Conservation (phyloP, 2,329 filamentous ascomycete genomes). For the Aureobasidium vineae region DNA sequence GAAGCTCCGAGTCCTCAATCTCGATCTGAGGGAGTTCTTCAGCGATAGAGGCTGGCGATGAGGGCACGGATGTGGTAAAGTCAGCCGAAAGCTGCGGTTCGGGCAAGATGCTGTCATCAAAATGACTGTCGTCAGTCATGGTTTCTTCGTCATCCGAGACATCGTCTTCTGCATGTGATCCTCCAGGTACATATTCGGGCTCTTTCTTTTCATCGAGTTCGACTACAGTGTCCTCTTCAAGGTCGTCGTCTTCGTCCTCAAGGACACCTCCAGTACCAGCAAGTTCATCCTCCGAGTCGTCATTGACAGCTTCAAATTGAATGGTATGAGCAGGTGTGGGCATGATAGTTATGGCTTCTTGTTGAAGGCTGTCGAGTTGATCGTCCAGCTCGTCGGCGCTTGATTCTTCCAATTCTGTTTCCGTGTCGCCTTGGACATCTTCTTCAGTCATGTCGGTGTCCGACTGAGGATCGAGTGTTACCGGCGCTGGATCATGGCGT, state of each 20-base stretch:
- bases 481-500: constrained; percentile 4
- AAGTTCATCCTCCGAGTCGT: constrained; percentile 25
- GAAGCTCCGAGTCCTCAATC: constrained; percentile 11
- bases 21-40: neutral
- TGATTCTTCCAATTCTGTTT: constrained; percentile 11
- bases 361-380: neutral
- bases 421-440: neutral
- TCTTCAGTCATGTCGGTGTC: neutral
- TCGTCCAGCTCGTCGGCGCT: constrained; percentile 19
- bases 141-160: constrained; percentile 19
- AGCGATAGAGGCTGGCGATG: constrained; percentile 16
- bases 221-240: constrained; percentile 28
- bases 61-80: constrained; percentile 1
- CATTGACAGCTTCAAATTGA: neutral
- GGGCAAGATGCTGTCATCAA: constrained; percentile 18
- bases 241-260: constrained; percentile 2
- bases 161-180: constrained; percentile 24
- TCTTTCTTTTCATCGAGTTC: constrained; percentile 20
- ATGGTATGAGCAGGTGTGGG: constrained; percentile 11
- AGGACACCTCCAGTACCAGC: neutral
- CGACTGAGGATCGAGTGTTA: neutral
- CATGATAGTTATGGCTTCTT: neutral
- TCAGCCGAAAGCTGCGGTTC: constrained; percentile 26
- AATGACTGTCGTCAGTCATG: constrained; percentile 8
- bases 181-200: constrained; percentile 9